These are phyloP conservation scores for Pythium angustatum DNA, from an alignment of 352 stramenopile genomes.

Conservation along the genomic window DNA sequence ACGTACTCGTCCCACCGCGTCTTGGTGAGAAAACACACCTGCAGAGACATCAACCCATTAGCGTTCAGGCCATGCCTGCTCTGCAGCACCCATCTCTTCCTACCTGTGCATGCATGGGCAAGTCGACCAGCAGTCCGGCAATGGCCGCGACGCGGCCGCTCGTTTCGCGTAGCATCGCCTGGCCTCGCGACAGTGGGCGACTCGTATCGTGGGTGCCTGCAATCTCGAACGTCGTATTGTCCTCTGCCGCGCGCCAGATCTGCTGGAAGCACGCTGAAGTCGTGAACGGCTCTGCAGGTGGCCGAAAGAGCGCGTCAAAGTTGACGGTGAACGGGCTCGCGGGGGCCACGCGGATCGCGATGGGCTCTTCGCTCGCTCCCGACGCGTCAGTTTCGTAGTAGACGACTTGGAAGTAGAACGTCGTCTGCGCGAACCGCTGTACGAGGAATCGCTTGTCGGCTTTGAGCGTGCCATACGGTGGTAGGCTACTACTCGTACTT, in stretches of 20 bases:
- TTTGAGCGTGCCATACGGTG: slow-evolving; percentile 61
- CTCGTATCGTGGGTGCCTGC: slow-evolving; percentile 5
- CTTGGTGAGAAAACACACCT: slow-evolving; percentile 66
- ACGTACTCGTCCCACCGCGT: slow-evolving; percentile 64
- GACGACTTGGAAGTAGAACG: slow-evolving; percentile 64
- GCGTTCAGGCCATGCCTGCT: too few species aligned
- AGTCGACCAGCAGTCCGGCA: slow-evolving; percentile 54
- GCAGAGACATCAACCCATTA: not conserved
- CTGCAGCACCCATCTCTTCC: slow-evolving; percentile 12
- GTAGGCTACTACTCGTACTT: slow-evolving; percentile 40
- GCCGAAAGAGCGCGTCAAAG: slow-evolving; percentile 24
- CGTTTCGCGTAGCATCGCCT: slow-evolving; percentile 35
- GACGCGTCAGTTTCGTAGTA: slow-evolving; percentile 41
- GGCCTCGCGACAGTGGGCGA: slow-evolving; percentile 37
- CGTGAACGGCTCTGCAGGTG: slow-evolving; percentile 1
- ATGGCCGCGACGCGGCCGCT: slow-evolving; percentile 38
- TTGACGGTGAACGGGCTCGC: slow-evolving; percentile 25
- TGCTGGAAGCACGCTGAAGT: slow-evolving; percentile 16
- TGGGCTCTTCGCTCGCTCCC: slow-evolving; percentile 24
- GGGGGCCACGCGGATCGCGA: slow-evolving; percentile 23
- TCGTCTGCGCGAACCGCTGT: slow-evolving; percentile 51
- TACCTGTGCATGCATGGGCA: slow-evolving; percentile 64
- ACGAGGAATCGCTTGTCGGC: slow-evolving; percentile 67
- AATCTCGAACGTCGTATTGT: slow-evolving; percentile 23
- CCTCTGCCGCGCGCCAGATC: slow-evolving; percentile 28